Conservation (phyloP, 805 yeast species). For the Ogataea glucozyma region DNA sequence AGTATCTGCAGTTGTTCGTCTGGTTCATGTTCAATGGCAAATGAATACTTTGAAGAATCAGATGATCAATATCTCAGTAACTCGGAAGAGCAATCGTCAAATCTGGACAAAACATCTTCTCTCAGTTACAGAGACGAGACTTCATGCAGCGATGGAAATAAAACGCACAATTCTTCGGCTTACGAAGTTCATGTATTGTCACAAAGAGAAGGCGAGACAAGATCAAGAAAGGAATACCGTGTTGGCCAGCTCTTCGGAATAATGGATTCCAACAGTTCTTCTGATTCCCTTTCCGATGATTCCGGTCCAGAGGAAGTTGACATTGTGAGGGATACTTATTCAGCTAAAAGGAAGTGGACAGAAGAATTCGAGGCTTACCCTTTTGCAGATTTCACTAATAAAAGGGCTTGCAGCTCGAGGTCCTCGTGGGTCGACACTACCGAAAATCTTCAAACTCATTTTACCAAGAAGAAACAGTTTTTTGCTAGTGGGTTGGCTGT, state of each 20-base stretch:
- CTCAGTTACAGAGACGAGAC: too few species aligned
- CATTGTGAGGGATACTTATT: constrained; percentile 7
- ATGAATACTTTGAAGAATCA: neutral
- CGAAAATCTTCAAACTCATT: too few species aligned
- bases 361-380: constrained; percentile 4
- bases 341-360: constrained; percentile 7
- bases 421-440: too few species aligned
- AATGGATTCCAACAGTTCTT: neutral
- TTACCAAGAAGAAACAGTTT: constrained; percentile 2
- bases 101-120: too few species aligned
- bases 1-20: constrained; percentile 4
- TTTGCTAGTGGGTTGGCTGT: constrained; percentile 23
- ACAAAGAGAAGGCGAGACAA: neutral
- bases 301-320: constrained; percentile 20
- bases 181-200: neutral
- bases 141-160: neutral
- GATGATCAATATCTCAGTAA: neutral
- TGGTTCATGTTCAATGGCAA: constrained; percentile 1
- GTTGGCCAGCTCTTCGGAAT: neutral
- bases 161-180: neutral
- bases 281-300: constrained; percentile 6
- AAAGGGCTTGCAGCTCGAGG: neutral
- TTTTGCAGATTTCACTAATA: neutral
- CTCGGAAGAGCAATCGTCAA: too few species aligned
- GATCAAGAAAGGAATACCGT: neutral